These are phyloP conservation scores for Scortechinia acanthostroma DNA, from an alignment of 2,329 filamentous ascomycete genomes.

Conservation along the genomic window DNA sequence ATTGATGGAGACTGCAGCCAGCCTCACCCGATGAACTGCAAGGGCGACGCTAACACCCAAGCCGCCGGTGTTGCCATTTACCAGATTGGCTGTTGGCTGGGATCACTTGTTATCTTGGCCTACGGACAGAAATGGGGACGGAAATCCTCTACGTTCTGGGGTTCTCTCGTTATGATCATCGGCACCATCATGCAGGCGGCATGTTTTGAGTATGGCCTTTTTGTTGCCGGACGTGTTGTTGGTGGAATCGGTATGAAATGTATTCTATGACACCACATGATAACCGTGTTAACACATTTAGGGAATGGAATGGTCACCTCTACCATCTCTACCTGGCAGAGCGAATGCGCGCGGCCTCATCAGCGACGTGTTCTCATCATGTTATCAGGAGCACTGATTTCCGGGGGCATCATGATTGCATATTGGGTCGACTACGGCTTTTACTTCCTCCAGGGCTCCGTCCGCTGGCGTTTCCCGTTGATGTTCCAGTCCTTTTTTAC, in stretches of 20 bases:
- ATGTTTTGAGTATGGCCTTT: slow-evolving; percentile 8
- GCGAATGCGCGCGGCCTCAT: slow-evolving; percentile 15
- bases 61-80: not conserved
- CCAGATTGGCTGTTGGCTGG: not conserved
- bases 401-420: slow-evolving; percentile 17
- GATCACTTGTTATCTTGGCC: not conserved
- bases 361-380: slow-evolving; percentile 29
- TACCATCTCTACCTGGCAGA: slow-evolving; percentile 13
- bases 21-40: too few relatives aligned
- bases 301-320: slow-evolving; percentile 29
- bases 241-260: slow-evolving; percentile 9
- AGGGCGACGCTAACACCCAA: not conserved
- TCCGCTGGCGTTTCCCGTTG: slow-evolving; percentile 34
- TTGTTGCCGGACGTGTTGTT: slow-evolving; percentile 11
- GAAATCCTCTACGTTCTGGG: not conserved
- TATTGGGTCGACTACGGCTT: slow-evolving; percentile 22
- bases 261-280: too few relatives aligned
- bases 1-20: too few relatives aligned
- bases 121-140: not conserved
- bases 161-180: not conserved
- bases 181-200: slow-evolving; percentile 7
- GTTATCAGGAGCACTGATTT: too few relatives aligned
- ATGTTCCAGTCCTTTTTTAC: slow-evolving; percentile 33
- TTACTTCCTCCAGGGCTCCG: slow-evolving; percentile 20
- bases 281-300: too few relatives aligned